Conservation (phyloP, 2,329 filamentous ascomycete genomes). For the Claviceps pazoutovae region DNA sequence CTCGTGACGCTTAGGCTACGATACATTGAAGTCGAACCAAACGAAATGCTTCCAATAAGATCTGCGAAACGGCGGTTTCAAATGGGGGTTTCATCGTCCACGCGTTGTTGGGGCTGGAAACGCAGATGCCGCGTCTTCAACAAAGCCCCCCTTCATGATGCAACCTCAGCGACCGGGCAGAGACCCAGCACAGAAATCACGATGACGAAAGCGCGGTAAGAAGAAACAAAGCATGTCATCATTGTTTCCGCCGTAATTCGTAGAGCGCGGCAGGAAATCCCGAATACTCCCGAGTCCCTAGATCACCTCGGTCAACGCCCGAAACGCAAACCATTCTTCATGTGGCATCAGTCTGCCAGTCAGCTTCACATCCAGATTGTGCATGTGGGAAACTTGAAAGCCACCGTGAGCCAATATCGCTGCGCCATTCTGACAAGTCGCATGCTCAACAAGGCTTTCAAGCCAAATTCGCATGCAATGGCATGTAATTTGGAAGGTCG, state of each 20-base stretch:
- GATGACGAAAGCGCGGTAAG: neutral
- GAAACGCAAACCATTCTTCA: neutral
- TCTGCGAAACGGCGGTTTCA: no score
- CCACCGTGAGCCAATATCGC: neutral
- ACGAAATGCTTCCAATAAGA: no score
- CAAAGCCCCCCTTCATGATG: neutral
- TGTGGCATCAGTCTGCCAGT: neutral
- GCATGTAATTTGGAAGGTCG: no score
- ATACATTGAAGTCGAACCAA: no score
- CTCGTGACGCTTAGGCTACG: neutral
- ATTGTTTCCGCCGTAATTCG: no score
- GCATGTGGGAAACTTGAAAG: neutral
- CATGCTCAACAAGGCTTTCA: neutral
- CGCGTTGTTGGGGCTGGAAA: no score
- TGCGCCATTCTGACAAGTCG: neutral
- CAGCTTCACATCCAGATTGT: neutral
- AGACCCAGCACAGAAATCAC: neutral
- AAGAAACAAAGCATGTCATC: neutral
- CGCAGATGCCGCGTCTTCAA: neutral
- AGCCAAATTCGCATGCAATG: neutral
- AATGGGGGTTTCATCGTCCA: no score
- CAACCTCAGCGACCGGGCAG: neutral
- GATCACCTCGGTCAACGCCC: neutral
- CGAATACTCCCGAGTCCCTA: no score
- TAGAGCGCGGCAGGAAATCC: no score